These are phyloP conservation scores for Spatholobus suberectus DNA, from an alignment of 306 rosid genomes.

Conservation along the genomic window DNA sequence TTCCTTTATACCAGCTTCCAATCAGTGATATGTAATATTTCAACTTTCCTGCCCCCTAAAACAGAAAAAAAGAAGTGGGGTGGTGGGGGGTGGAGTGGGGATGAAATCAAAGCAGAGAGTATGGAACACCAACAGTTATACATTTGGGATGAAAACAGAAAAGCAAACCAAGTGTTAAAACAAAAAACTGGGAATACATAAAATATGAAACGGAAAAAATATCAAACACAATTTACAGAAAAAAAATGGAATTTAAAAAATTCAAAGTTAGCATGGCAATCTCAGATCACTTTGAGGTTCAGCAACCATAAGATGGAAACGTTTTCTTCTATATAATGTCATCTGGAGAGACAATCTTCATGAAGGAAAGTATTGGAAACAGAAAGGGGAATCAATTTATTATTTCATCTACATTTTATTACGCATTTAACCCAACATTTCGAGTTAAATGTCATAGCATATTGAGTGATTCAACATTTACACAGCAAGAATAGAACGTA, in stretches of 20 bases:
- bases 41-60: background rate
- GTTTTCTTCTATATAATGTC: background rate
- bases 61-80: background rate
- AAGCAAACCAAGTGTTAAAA: background rate
- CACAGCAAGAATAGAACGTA: background rate
- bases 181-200: slow-evolving; percentile 5
- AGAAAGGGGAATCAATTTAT: background rate
- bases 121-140: background rate
- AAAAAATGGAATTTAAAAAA: background rate
- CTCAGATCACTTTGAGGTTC: background rate
- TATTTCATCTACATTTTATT: background rate
- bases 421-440: slow-evolving; percentile 1
- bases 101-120: background rate
- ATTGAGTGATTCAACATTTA: background rate
- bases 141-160: slow-evolving; percentile 22
- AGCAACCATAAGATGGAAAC: slow-evolving; percentile 4
- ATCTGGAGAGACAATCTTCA: slow-evolving; percentile 16
- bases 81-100: background rate
- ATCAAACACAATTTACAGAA: background rate
- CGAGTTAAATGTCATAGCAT: background rate
- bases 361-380: background rate
- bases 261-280: background rate
- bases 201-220: background rate
- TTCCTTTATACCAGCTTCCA: slow-evolving; percentile 11
- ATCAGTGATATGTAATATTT: slow-evolving; percentile 5